Base-by-base conservation (phyloP, 345 rosid genomes). In the Lagerstroemia speciosa region DNA sequence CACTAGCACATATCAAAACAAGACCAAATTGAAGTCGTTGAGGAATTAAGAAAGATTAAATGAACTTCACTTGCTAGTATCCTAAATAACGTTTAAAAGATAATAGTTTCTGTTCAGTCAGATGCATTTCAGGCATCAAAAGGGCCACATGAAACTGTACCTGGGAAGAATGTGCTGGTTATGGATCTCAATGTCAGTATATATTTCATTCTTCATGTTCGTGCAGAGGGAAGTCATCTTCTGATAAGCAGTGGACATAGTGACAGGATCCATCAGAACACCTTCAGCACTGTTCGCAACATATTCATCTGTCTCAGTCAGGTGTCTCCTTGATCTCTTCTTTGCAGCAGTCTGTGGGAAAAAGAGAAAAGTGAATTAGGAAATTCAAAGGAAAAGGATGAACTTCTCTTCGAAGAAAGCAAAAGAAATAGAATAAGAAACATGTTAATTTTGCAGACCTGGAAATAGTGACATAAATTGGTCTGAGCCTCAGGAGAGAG, bases 401-500 rank as follows among this genome's bases (percentile, higher is more conserved):
- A 37, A 68, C 3, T 9, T 50, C 26, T 53, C 8, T 26, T 55
- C 22, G 63, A 64, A 72, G n/a, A 71, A 53, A 37, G 32, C 67
- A 48, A 27, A 66, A 32, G 64, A 67, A 31, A 41, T 55, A 30
- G 20, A 33, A 38, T 46, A 33, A 65, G 33, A 30, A 74, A 46
- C 52, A 58, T 52, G 20, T 64, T 43, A 73, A 41, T n/a, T 27
- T 73, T 36, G 14, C 58, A 45, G 67, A 91, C 99, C 97, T 94
- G 99, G 75, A 94, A 89, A 83, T 89, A 94, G 45, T 82, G 97
- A 76, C 90, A 85, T 31, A 94, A 81, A 67, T 74, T 87, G 68
- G 88, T 89, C 79, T 94, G 99, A 30, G 88, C 91, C 80, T 94
- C 99, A 0, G 99, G 96, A 76, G 96, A 86, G 74, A 94, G 84